These are phyloP conservation scores for Aquilaria agallochum DNA, from an alignment of 441 rosid genomes.

Conservation along the genomic window DNA sequence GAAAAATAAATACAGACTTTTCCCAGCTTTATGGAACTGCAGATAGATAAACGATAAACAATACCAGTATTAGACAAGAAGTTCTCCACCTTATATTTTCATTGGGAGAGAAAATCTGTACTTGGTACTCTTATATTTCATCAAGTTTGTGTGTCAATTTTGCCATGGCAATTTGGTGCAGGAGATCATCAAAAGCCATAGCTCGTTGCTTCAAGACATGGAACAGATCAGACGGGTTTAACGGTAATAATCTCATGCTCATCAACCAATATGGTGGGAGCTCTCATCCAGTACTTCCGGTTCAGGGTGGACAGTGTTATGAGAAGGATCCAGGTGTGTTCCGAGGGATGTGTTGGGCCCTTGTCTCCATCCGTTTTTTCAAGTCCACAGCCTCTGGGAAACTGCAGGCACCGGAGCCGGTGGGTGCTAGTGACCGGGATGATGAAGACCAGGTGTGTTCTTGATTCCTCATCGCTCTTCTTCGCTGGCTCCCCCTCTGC, in stretches of 20 bases:
- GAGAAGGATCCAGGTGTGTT: not conserved
- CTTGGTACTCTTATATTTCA: no score
- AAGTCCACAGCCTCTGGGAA: constrained; percentile 38
- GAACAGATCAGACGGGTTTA: constrained; percentile 8
- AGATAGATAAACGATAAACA: no score
- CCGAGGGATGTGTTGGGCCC: constrained; percentile 6
- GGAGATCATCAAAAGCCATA: constrained; percentile 37
- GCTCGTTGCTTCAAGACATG: constrained; percentile 20
- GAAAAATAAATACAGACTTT: no score
- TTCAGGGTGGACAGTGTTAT: not conserved
- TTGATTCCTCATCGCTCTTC: no score
- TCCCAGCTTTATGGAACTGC: no score
- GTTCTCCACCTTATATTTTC: no score
- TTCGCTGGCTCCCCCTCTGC: no score
- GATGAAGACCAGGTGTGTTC: no score
- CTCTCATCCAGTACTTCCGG: constrained; percentile 7
- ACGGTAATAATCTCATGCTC: not conserved
- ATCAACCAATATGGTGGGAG: not conserved
- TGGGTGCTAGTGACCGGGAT: no score
- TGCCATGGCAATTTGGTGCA: constrained; percentile 40
- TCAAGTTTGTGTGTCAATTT: not conserved
- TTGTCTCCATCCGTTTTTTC: constrained; percentile 19
- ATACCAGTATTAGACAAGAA: no score
- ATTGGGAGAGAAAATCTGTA: no score
- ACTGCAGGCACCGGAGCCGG: constrained; percentile 15